Evolutionary conservation across 805 yeast genomes (phyloP), one percentile per base, ranked within the genome.

Genomic region (Starmera caribaea): DNA sequence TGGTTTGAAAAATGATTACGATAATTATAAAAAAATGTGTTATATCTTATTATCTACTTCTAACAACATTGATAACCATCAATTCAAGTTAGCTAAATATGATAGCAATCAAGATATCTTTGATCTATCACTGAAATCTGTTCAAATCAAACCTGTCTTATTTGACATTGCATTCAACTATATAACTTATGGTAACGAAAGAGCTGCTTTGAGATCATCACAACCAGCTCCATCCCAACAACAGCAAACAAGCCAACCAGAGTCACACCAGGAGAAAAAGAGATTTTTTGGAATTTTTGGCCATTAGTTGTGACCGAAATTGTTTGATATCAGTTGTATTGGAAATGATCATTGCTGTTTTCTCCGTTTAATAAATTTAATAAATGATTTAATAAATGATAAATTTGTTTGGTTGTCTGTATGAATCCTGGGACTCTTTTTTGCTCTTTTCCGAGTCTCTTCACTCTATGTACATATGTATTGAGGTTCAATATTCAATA

Each of bases 91-190:
- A 30, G 37, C 44, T 24, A 56, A 24, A 34, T 47, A 38, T 41
- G 60, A 41, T 41, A 58, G 43, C 51, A 59, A 46, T 57, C 63
- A 26, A 43, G 8, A 7, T 3, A 9, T 21, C 26, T 21, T 21
- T 21, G 26, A 21, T 21, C 26, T 21, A 2, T 21, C 26, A 21
- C 41, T 34, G 49, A 65, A 62, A 45, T 83, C 94, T 1, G 75
- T 84, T 2, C 71, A 78, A 39, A 74, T 81, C 41, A 90, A 92
- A 61, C 96, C 98, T 0, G 95, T 88, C 9, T 72, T 89, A 52
- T 92, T 87, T 52, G 98, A 90, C 57, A 68, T 86, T 47, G 97
- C 95, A 0, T 89, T 69, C 66, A 89, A 88, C 57, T 88, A 84
- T 54, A 72, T 89, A 39, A 67, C 69, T 30, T 79, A 78, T 51